Evolutionary conservation across 208 protist species (phyloP).

Genomic region (Vickermania spadyakhi): DNA sequence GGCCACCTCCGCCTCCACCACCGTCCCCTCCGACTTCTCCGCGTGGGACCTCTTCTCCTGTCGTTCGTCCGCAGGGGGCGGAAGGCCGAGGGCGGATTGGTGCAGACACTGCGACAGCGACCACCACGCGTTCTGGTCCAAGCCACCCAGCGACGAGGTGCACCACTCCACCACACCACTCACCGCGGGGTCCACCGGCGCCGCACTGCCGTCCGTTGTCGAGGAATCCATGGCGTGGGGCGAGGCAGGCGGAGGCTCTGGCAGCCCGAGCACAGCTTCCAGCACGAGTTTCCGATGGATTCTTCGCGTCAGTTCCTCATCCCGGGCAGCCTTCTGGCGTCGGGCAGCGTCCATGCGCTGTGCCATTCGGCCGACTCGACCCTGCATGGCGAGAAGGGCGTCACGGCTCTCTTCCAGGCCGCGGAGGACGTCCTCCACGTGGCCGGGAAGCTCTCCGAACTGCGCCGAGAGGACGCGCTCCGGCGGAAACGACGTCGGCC

Average conservation of each 20-base stretch:
- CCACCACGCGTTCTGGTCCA: not conserved
- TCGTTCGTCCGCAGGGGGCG: not conserved
- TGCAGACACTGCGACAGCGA: not conserved
- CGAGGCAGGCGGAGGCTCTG: too few relatives aligned
- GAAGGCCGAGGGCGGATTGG: not conserved
- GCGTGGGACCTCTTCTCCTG: not conserved
- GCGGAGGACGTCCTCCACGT: conserved; percentile 31
- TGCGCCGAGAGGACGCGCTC: conserved; percentile 40
- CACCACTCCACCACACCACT: not conserved
- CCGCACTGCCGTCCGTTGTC: not conserved
- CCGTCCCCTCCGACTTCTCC: not conserved
- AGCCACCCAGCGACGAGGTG: too few relatives aligned
- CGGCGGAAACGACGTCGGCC: conserved; percentile 12
- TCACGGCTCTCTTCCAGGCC: conserved; percentile 21
- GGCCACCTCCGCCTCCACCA: not conserved
- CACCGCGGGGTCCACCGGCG: not conserved
- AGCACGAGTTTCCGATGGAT: too few relatives aligned
- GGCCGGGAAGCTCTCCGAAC: conserved; percentile 56
- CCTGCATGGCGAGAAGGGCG: conserved; percentile 52
- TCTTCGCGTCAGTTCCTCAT: too few relatives aligned
- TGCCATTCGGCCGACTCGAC: conserved; percentile 38
- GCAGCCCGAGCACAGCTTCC: too few relatives aligned
- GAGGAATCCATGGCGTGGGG: too few relatives aligned
- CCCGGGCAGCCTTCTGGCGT: conserved; percentile 33
- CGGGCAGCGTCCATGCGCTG: conserved; percentile 41